Base-by-base conservation (phyloP, 345 rosid species). In the Arabis alpina region DNA sequence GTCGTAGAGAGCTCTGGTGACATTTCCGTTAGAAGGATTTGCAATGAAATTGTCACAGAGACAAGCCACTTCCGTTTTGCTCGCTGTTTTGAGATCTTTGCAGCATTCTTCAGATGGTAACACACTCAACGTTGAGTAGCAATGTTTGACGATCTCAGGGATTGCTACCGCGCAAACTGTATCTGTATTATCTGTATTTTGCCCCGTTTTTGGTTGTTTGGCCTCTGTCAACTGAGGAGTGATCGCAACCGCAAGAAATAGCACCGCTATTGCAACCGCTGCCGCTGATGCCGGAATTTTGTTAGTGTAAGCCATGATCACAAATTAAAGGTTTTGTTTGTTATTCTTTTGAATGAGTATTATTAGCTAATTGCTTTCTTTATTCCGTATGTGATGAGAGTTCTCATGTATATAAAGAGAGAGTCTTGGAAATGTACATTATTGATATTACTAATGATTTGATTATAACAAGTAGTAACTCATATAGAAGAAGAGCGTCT, bases 381-480 rank as follows among this genome's bases (percentile, higher is more conserved):
- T 51, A 23, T 5, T 28, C 2, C 8, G 25, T 39, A 25, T 64
- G 15, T 30, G 34, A 30, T 30, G 34, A 13, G 65, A 64, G 19
- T 56, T 64, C 71, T 64, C 30, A 10, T 52, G 12, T 62, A 60
- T 61, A 49, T 25, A 58, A 25, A 69, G 44, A 58, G 52, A 69
- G 44, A 58, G 52, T 13, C 48, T 23, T 34, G 55, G 55, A 32
- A n/a, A 45, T 57, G 8, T 68, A 56, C 11, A 4, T 13, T 34
- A 3, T n/a, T 47, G 41, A 10, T 58, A 28, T 23, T 23, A 57
- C 25, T 24, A 47, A 32, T 32, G 36, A 5, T 32, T 32, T 5
- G 36, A 32, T 32, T 32, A 5, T 32, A 32, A 5, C 36, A 32
- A 5, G 36, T 32, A 32, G 36, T 5, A 5, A 32, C 5, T 32